A percentile compares a stretch with the other conserved stretches of the same genome.
phyloP scores from a whole-genome alignment of 169 alveolate genomes.

The Plasmodium cynomolgi region DNA sequence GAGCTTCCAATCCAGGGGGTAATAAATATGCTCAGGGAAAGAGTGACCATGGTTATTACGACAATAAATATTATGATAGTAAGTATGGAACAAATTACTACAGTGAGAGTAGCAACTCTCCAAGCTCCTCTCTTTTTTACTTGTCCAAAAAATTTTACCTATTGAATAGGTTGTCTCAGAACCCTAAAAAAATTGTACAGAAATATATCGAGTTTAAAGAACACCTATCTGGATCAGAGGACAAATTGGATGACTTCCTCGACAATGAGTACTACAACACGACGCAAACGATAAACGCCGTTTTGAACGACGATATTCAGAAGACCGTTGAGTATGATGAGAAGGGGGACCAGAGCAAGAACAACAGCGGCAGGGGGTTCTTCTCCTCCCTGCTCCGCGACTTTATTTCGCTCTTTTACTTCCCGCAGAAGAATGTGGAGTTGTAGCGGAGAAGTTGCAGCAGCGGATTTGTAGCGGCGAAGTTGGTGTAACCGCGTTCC shows the following conservation, averaged over 20 bases:
- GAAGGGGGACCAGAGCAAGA: neutral
- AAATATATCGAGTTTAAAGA: constrained; percentile 49
- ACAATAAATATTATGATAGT: neutral
- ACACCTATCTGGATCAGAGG: constrained; percentile 16
- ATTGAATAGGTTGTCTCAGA: constrained; percentile 25
- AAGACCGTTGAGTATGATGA: constrained; percentile 14
- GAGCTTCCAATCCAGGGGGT: neutral
- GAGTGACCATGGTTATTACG: neutral
- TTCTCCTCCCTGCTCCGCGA: constrained; percentile 19
- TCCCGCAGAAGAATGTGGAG: constrained; percentile 39
- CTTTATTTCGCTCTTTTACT: constrained; percentile 31
- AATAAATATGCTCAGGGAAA: neutral
- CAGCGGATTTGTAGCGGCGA: neutral
- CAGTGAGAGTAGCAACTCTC: neutral
- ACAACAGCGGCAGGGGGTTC: constrained; percentile 19
- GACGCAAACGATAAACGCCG: neutral
- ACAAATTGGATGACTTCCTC: constrained; percentile 3
- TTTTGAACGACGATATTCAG: constrained; percentile 21
- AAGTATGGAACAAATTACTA: neutral
- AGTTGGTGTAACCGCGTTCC: neutral
- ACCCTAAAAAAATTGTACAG: constrained; percentile 34
- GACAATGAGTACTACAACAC: constrained; percentile 48
- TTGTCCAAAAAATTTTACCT: constrained; percentile 16
- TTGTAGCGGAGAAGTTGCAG: neutral
- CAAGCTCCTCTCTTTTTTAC: neutral